Percentiles rank a stretch among this genome's conserved stretches.
phyloP scores from a whole-genome alignment of 345 rosid species.

The Garcia nutans region DNA sequence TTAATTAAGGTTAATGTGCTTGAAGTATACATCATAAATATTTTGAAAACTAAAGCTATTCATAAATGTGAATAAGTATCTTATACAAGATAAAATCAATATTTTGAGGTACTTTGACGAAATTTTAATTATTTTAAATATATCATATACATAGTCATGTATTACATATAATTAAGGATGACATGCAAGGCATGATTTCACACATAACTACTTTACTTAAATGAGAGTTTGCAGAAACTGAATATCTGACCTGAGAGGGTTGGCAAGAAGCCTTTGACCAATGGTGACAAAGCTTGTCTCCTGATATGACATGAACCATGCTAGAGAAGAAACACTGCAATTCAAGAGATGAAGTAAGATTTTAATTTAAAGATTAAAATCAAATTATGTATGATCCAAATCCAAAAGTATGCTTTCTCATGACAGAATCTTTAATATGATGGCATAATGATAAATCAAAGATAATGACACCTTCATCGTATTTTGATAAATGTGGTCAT shows the following conservation, averaged over 20 bases:
- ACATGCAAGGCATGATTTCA: too few species aligned
- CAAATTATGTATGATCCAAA: not conserved
- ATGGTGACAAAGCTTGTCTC: constrained; percentile 96
- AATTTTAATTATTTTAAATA: too few species aligned
- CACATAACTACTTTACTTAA: not conserved
- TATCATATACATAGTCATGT: too few species aligned
- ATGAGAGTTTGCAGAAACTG: constrained; percentile 6
- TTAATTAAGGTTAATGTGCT: too few species aligned
- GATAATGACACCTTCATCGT: not conserved
- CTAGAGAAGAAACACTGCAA: constrained; percentile 94
- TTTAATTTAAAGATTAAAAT: constrained; percentile 1
- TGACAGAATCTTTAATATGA: not conserved
- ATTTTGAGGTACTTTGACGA: too few species aligned
- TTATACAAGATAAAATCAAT: too few species aligned
- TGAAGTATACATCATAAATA: too few species aligned
- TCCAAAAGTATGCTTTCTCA: not conserved
- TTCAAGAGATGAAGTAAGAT: constrained; percentile 17
- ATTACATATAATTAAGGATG: too few species aligned
- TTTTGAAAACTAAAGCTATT: too few species aligned
- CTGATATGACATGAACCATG: constrained; percentile 99
- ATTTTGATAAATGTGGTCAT: not conserved
- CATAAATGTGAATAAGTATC: too few species aligned
- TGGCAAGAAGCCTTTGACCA: constrained; percentile 91
- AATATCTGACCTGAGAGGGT: constrained; percentile 74
- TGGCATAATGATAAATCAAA: not conserved